These are phyloP conservation scores for Isatis tinctoria DNA, from an alignment of 345 rosid species.

Conservation along the genomic window DNA sequence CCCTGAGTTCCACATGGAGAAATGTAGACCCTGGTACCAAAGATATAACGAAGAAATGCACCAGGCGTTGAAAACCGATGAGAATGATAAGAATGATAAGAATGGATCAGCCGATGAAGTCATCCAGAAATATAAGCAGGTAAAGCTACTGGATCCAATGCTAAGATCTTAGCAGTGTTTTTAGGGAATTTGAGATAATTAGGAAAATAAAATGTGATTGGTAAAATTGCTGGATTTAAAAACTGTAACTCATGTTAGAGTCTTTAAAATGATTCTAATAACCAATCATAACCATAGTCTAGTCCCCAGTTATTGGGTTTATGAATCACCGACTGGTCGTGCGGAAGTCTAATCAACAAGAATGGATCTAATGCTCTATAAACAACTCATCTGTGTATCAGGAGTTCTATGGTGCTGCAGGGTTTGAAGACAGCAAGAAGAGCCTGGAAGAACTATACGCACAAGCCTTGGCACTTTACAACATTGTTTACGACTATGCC, in stretches of 20 bases:
- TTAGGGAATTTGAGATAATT: too few species aligned
- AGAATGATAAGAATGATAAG: neutral
- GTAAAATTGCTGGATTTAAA: neutral
- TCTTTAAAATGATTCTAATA: too few species aligned
- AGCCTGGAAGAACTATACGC: slow-evolving; percentile 36
- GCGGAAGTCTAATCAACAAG: neutral
- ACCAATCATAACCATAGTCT: too few species aligned
- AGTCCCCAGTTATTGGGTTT: neutral
- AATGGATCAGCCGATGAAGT: slow-evolving; percentile 35
- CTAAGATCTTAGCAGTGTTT: neutral
- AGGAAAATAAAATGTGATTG: neutral
- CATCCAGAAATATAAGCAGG: slow-evolving; percentile 49
- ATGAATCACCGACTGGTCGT: neutral
- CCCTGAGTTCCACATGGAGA: slow-evolving; percentile 11
- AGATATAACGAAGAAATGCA: slow-evolving; percentile 49
- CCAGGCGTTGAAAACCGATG: slow-evolving; percentile 9
- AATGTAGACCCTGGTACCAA: slow-evolving; percentile 33
- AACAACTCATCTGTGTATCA: slow-evolving; percentile 1
- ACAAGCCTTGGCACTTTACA: slow-evolving; percentile 54
- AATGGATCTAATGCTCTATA: neutral
- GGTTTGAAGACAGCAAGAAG: slow-evolving; percentile 41
- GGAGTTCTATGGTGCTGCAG: slow-evolving; percentile 50
- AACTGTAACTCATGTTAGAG: too few species aligned
- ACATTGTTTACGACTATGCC: slow-evolving; percentile 43
- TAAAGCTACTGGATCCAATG: slow-evolving; percentile 19